Evolutionary conservation across 495 filamentous ascomycete genomes (phyloP).

Genomic region (Pyrenula aspistea): DNA sequence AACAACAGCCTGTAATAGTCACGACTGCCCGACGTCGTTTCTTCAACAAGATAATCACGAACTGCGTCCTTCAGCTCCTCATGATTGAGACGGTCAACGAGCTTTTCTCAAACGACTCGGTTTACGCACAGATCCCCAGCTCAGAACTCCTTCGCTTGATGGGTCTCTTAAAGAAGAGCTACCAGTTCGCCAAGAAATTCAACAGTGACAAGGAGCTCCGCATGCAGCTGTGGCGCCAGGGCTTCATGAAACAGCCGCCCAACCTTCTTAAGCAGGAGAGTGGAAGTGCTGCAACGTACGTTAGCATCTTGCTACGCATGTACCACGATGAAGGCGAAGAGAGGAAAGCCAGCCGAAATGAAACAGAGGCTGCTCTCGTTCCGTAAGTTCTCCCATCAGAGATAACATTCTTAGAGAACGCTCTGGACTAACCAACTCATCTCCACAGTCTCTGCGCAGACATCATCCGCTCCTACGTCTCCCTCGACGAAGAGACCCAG

Average conservation of each 20-base stretch:
- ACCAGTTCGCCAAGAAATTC: slow-evolving; percentile 91
- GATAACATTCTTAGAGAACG: neutral
- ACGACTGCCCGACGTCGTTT: slow-evolving; percentile 88
- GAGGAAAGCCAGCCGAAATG: slow-evolving; percentile 58
- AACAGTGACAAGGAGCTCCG: slow-evolving; percentile 93
- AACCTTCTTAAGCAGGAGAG: slow-evolving; percentile 98
- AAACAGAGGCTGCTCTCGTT: slow-evolving; percentile 83
- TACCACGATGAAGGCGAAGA: slow-evolving; percentile 82
- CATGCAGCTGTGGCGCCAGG: slow-evolving; percentile 89
- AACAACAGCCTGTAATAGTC: slow-evolving; percentile 81
- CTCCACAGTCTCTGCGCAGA: slow-evolving; percentile 64
- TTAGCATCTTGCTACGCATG: slow-evolving; percentile 90
- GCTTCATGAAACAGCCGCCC: slow-evolving; percentile 98
- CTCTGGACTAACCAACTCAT: slow-evolving; percentile 7
- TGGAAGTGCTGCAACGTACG: slow-evolving; percentile 84
- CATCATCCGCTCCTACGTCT: slow-evolving; percentile 71
- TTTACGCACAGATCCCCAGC: slow-evolving; percentile 87
- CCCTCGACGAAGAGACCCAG: slow-evolving; percentile 85
- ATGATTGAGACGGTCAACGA: slow-evolving; percentile 99
- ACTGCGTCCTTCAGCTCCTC: slow-evolving; percentile 90
- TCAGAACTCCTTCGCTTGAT: slow-evolving; percentile 81
- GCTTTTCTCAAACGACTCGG: slow-evolving; percentile 91
- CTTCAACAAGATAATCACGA: slow-evolving; percentile 99
- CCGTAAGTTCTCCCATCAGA: slow-evolving; percentile 40
- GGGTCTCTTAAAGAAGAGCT: slow-evolving; percentile 85